These are phyloP conservation scores for Sherardia arvensis DNA, from an alignment of 257 asterid genomes.

Conservation along the genomic window DNA sequence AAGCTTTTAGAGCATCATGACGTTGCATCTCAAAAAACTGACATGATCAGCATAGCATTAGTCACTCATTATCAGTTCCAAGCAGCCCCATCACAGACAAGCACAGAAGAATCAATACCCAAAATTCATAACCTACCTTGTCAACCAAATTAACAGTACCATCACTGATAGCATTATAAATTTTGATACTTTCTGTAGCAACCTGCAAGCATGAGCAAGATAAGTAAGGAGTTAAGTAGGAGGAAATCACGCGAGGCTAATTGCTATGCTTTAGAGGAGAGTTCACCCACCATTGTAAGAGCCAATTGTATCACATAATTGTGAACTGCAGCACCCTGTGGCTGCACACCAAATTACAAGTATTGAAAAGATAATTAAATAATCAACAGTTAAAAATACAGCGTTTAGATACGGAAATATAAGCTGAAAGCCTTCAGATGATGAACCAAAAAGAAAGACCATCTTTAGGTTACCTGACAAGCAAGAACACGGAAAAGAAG, in stretches of 20 bases:
- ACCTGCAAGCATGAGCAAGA: conserved; percentile 37
- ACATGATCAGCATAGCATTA: conserved; percentile 17
- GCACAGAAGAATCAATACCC: neutral
- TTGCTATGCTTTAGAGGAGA: conserved; percentile 4
- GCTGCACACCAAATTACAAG: conserved; percentile 49
- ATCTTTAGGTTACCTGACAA: conserved; percentile 58
- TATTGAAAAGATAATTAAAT: neutral
- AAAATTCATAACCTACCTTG: conserved; percentile 51
- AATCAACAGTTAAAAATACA: neutral
- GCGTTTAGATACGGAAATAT: neutral
- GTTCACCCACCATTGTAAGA: conserved; percentile 65
- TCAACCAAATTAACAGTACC: conserved; percentile 88
- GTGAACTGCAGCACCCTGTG: conserved; percentile 93
- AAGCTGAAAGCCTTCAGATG: neutral
- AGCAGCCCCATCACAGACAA: neutral
- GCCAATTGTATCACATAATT: conserved; percentile 82
- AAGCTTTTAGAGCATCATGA: conserved; percentile 77
- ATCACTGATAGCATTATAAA: conserved; percentile 79
- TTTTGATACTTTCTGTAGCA: conserved; percentile 88
- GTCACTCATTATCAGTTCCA: conserved; percentile 5
- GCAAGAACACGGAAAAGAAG: conserved; percentile 76
- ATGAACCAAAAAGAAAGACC: conserved; percentile 8
- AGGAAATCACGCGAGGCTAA: neutral
- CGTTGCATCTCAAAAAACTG: conserved; percentile 99
- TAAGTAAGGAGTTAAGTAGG: conserved; percentile 12